phyloP scores from a whole-genome alignment of 2,329 filamentous ascomycete species.

The Blastomyces percursus region DNA sequence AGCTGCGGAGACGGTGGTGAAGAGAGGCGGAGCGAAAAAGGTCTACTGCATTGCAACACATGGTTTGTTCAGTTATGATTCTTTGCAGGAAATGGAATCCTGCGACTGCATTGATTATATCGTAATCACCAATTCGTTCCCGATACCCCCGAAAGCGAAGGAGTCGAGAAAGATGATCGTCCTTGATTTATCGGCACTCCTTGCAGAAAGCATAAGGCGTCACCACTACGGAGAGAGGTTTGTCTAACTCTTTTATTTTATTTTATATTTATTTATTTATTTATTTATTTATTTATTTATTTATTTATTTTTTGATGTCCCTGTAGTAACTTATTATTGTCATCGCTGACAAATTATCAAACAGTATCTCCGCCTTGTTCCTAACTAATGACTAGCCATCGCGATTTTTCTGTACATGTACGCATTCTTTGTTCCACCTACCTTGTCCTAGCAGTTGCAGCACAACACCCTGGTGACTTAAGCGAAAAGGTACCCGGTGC shows the following conservation, averaged over 20 bases:
- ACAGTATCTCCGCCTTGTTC: slow-evolving; percentile 47
- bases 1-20: slow-evolving; percentile 90
- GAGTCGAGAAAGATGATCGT: slow-evolving; percentile 74
- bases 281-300: no score
- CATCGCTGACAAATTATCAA: slow-evolving; percentile 5
- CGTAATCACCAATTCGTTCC: slow-evolving; percentile 94
- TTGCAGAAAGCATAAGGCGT: slow-evolving; percentile 84
- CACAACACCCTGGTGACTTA: background rate
- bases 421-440: background rate
- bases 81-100: slow-evolving; percentile 75
- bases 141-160: slow-evolving; percentile 64
- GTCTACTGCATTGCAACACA: slow-evolving; percentile 98
- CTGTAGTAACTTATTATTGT: background rate
- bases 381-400: slow-evolving; percentile 51
- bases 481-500: background rate
- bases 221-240: slow-evolving; percentile 84
- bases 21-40: slow-evolving; percentile 79
- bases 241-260: slow-evolving; percentile 29
- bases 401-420: background rate
- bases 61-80: slow-evolving; percentile 83
- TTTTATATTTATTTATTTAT: no score
- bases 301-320: background rate
- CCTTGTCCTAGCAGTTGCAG: background rate
- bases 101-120: slow-evolving; percentile 92
- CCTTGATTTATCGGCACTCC: slow-evolving; percentile 74